Percentiles rank a stretch among this genome's conserved stretches.
Evolutionary conservation across 2,329 filamentous ascomycete genomes (phyloP).

Genomic region (Drechslerella coelobrocha): DNA sequence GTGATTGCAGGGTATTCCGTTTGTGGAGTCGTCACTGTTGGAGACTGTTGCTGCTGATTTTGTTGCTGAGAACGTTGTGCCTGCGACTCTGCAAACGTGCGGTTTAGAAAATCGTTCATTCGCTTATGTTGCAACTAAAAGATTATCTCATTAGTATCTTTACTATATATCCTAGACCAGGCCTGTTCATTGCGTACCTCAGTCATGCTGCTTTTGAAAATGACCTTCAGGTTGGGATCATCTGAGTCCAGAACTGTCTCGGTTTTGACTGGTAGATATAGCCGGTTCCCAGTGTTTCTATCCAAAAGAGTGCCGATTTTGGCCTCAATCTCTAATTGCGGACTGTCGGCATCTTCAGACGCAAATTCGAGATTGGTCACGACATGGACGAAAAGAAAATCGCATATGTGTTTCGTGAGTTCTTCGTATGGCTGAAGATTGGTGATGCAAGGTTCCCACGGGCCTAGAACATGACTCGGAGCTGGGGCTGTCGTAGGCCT

Average conservation of each 20-base stretch:
- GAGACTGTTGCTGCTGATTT: slow-evolving; percentile 13
- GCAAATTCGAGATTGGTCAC: slow-evolving; percentile 70
- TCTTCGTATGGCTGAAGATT: slow-evolving; percentile 75
- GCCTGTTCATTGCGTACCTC: slow-evolving; percentile 66
- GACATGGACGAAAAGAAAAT: slow-evolving; percentile 78
- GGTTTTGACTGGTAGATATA: slow-evolving; percentile 71
- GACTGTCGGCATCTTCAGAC: slow-evolving; percentile 65
- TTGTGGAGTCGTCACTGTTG: slow-evolving; percentile 57
- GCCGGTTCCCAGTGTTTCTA: slow-evolving; percentile 72
- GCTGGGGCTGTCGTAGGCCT: slow-evolving; percentile 52
- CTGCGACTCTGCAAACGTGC: slow-evolving; percentile 67
- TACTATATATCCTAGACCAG: slow-evolving; percentile 2
- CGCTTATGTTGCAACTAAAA: slow-evolving; percentile 75
- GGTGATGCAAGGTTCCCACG: slow-evolving; percentile 73
- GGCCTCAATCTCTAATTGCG: slow-evolving; percentile 89
- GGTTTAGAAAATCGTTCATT: slow-evolving; percentile 86
- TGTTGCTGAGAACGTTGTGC: too few species aligned
- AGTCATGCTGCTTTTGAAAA: slow-evolving; percentile 89
- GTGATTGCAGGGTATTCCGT: slow-evolving; percentile 57
- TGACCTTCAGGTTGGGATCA: slow-evolving; percentile 63
- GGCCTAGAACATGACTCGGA: slow-evolving; percentile 57
- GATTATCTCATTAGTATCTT: slow-evolving; percentile 20
- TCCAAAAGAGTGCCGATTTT: slow-evolving; percentile 85
- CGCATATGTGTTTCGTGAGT: slow-evolving; percentile 75
- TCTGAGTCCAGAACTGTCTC: slow-evolving; percentile 73